Conservation (phyloP, 2,329 filamentous ascomycete genomes). For the Aspergillus terreus region DNA sequence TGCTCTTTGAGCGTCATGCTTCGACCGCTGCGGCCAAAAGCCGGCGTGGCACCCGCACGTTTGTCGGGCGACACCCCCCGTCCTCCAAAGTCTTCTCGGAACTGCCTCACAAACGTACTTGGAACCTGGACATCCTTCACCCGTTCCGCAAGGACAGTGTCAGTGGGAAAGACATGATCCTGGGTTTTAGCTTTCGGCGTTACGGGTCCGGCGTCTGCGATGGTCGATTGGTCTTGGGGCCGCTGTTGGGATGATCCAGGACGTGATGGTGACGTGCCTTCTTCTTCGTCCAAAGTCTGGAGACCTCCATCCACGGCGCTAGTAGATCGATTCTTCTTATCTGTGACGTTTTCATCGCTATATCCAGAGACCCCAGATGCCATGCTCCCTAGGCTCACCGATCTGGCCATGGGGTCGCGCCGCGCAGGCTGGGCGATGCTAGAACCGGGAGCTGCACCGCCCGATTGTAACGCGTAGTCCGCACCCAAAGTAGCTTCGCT, state of each 20-base stretch:
- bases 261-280: conserved; percentile 34
- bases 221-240: conserved; percentile 29
- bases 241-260: conserved; percentile 35
- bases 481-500: conserved; percentile 72
- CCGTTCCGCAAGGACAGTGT: conserved; percentile 83
- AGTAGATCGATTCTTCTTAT: conserved; percentile 37
- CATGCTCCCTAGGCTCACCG: conserved; percentile 86
- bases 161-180: conserved; percentile 65
- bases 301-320: conserved; percentile 46
- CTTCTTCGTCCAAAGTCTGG: conserved; percentile 59
- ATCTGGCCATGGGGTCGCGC: conserved; percentile 58
- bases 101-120: conserved; percentile 81
- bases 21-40: conserved; percentile 55
- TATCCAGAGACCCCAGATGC: conserved; percentile 65
- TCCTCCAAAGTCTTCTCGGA: conserved; percentile 64
- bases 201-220: conserved; percentile 50
- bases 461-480: conserved; percentile 79
- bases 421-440: conserved; percentile 19
- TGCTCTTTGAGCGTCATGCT: conserved; percentile 93
- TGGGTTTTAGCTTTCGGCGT: conserved; percentile 66
- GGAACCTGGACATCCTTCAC: conserved; percentile 88
- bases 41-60: conserved; percentile 48
- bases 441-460: conserved; percentile 62
- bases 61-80: conserved; percentile 61
- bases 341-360: conserved; percentile 47